phyloP scores from a whole-genome alignment of 306 rosid species.

The Albizia julibrissin region DNA sequence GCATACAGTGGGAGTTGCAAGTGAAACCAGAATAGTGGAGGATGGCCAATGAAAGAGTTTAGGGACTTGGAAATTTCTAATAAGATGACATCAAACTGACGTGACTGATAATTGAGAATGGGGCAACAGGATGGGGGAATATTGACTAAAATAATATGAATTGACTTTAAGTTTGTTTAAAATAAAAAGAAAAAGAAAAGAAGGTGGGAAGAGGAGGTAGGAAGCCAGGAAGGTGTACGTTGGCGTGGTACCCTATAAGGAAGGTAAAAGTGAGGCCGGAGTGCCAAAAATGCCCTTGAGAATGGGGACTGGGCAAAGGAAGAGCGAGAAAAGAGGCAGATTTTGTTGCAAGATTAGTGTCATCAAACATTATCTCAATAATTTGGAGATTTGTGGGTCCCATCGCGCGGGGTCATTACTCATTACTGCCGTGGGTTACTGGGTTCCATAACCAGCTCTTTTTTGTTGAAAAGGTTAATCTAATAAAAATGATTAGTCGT shows the following conservation, averaged over 20 bases:
- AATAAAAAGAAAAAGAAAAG: background rate
- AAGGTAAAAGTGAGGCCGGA: background rate
- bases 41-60: background rate
- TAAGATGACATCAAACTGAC: constrained; percentile 6
- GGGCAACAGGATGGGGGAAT: background rate
- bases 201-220: background rate
- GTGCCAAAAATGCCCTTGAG: constrained; percentile 30
- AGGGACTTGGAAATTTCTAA: background rate
- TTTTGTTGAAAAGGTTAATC: too few relatives aligned
- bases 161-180: background rate
- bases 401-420: too few relatives aligned
- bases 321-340: constrained; percentile 42
- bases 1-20: too few relatives aligned
- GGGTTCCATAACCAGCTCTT: background rate
- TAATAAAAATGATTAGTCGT: too few relatives aligned
- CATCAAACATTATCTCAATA: constrained; percentile 13
- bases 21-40: background rate
- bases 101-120: background rate
- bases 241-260: background rate
- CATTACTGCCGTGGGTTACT: too few relatives aligned
- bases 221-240: background rate
- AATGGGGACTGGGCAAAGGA: constrained; percentile 3
- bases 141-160: background rate
- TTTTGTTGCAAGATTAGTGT: constrained; percentile 43
- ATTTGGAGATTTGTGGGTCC: background rate